Evolutionary conservation across 768 basidiomycete species (phyloP), one percentile per base, ranked within the genome.

Genomic region (Candolleomyces eurysporus): DNA sequence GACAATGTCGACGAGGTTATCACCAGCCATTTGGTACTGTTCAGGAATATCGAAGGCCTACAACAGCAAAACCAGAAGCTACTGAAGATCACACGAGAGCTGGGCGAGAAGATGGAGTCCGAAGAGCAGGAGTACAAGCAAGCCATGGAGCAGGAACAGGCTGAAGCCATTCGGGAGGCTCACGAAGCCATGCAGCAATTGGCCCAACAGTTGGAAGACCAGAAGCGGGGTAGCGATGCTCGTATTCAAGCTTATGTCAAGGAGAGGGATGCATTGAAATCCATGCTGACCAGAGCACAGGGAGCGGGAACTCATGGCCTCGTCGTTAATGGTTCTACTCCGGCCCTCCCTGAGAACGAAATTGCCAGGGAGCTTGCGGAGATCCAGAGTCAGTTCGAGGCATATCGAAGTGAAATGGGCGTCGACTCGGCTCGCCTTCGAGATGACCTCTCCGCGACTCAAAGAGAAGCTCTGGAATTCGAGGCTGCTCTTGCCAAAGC

Each of bases 51-150:
- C 57, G 81, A 84, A 14, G 79, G 83, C 13, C 76, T 99, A n/a
- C 95, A 98, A 68, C 84, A 88, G 46, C 95, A 96, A 75, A 98
- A 98, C 71, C 90, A 92, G 78, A 91, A 90, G 66, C 76, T 98
- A 22, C 78, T 98, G 51, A 87, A 84, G 72, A 87, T 96, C 65
- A 88, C 90, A 13, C 82, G 96, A 17, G 90, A 92, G 59, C 80
- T 98, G 43, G 94, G 91, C 5, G 75, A 81, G 42, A 89, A 91
- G 78, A 84, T 98, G 82, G 97, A 98, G 75, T 79, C 79, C 5
- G 90, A 91, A 66, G 94, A 96, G 73, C 82, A 79, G 64, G 91
- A 92, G 26, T 89, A 90, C 65, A 82, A 83, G 48, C 87, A 86
- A 52, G 71, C 75, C 5, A 84, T 91, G 73, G 87, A 92, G 65